Conservation (phyloP, 345 rosid species). For the Eucalyptus albens region DNA sequence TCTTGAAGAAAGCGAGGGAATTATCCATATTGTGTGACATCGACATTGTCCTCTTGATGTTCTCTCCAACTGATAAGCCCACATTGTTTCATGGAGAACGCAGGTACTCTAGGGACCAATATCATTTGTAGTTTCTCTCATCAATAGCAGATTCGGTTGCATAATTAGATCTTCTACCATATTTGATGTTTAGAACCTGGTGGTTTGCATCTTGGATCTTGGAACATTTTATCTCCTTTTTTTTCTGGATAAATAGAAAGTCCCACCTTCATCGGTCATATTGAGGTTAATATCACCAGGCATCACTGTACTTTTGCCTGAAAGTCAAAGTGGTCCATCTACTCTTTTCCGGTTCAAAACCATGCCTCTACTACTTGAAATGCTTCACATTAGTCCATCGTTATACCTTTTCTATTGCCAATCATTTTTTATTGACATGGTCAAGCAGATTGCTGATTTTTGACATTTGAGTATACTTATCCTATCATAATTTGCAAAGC, state of each 20-base stretch:
- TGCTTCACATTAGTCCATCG: not conserved
- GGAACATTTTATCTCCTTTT: not conserved
- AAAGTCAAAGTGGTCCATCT: not conserved
- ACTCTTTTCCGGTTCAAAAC: not conserved
- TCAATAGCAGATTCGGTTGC: not conserved
- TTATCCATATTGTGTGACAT: constrained; percentile 78
- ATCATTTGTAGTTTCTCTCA: not conserved
- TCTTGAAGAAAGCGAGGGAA: constrained; percentile 87
- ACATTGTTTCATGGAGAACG: constrained; percentile 60
- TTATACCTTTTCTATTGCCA: not conserved
- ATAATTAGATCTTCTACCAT: not conserved
- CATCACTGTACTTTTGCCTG: not conserved
- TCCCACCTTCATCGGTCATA: not conserved
- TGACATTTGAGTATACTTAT: not conserved
- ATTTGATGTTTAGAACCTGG: not conserved
- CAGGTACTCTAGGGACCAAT: constrained; percentile 24
- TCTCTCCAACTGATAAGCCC: constrained; percentile 76
- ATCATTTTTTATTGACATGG: not conserved
- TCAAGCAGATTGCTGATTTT: not conserved
- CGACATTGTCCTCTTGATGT: constrained; percentile 78
- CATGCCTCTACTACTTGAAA: not conserved
- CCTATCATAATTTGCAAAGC: not conserved
- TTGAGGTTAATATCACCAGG: not conserved
- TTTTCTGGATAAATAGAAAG: not conserved
- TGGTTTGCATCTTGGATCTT: not conserved